Conservation (phyloP, 1,139 yeast species). For the Lodderomyces jiufengensis region DNA sequence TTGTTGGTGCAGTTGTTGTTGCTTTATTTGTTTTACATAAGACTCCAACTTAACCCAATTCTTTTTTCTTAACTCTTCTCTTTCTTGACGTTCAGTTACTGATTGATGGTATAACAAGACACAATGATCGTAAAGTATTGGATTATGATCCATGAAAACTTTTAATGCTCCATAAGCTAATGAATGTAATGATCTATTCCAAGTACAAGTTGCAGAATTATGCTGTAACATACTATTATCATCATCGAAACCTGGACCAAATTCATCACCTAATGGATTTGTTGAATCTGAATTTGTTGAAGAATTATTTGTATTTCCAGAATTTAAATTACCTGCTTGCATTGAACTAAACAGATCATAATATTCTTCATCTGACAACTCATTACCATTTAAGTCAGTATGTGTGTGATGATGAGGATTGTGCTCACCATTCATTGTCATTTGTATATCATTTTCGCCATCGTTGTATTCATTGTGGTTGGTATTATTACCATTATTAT, state of each 20-base stretch:
- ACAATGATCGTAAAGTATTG: slow-evolving; percentile 87
- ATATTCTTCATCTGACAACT: slow-evolving; percentile 44
- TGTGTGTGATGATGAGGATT: slow-evolving; percentile 6
- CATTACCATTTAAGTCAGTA: slow-evolving; percentile 19
- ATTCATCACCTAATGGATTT: slow-evolving; percentile 20
- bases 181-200: slow-evolving; percentile 93
- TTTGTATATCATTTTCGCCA: slow-evolving; percentile 1
- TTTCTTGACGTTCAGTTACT: slow-evolving; percentile 59
- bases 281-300: slow-evolving; percentile 2
- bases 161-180: slow-evolving; percentile 89
- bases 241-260: slow-evolving; percentile 27
- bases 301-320: slow-evolving; percentile 5
- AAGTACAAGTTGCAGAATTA: slow-evolving; percentile 50
- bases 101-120: slow-evolving; percentile 79
- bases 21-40: slow-evolving; percentile 43
- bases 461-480: slow-evolving; percentile 2
- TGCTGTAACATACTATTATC: slow-evolving; percentile 34
- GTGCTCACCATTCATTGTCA: slow-evolving; percentile 2
- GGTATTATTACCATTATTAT: slow-evolving; percentile 5
- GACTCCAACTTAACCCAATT: slow-evolving; percentile 75
- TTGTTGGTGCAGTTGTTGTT: slow-evolving; percentile 9
- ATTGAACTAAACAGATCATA: slow-evolving; percentile 42
- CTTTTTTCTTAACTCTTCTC: slow-evolving; percentile 61
- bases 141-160: slow-evolving; percentile 91
- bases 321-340: slow-evolving; percentile 18